Evolutionary conservation across 2,329 filamentous ascomycete species (phyloP).

Genomic region (Escovopsis sp.): DNA sequence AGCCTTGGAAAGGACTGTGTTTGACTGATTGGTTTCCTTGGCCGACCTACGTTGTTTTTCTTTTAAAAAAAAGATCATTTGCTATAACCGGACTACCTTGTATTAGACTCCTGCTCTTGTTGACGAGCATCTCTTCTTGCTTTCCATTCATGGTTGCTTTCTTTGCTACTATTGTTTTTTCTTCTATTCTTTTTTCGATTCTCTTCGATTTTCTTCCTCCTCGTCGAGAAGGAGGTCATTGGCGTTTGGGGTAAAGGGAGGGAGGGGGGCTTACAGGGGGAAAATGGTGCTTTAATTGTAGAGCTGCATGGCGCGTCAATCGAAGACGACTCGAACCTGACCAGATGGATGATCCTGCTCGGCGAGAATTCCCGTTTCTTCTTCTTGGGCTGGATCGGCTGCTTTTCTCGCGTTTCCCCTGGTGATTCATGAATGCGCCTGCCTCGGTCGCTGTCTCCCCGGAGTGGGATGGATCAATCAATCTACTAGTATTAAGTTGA

Average conservation of each 20-base stretch:
- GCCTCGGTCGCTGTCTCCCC: too few species aligned
- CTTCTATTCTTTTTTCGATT: too few species aligned
- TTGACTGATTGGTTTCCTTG: slow-evolving; percentile 14
- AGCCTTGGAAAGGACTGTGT: slow-evolving; percentile 2
- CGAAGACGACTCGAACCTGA: neutral
- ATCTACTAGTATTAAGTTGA: too few species aligned
- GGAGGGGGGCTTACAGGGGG: neutral
- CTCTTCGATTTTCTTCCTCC: too few species aligned
- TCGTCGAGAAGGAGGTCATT: neutral
- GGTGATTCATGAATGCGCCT: neutral
- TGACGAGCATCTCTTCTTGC: slow-evolving; percentile 7
- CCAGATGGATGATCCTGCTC: neutral
- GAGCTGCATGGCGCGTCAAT: neutral
- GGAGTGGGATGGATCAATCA: too few species aligned
- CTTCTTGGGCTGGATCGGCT: too few species aligned
- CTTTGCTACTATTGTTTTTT: neutral
- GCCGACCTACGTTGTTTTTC: too few species aligned
- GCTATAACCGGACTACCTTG: slow-evolving; percentile 8
- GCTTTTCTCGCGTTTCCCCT: neutral
- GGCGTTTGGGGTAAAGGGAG: slow-evolving; percentile 6
- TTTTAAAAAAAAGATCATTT: slow-evolving; percentile 11
- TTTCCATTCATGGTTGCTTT: slow-evolving; percentile 3
- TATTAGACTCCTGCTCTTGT: slow-evolving; percentile 6
- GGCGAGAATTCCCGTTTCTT: too few species aligned
- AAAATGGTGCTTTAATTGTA: slow-evolving; percentile 1